Percentiles rank a stretch among this genome's conserved stretches.
Evolutionary conservation across 2,329 filamentous ascomycete genomes (phyloP).

Genomic region (Tolypocladium tropicale): DNA sequence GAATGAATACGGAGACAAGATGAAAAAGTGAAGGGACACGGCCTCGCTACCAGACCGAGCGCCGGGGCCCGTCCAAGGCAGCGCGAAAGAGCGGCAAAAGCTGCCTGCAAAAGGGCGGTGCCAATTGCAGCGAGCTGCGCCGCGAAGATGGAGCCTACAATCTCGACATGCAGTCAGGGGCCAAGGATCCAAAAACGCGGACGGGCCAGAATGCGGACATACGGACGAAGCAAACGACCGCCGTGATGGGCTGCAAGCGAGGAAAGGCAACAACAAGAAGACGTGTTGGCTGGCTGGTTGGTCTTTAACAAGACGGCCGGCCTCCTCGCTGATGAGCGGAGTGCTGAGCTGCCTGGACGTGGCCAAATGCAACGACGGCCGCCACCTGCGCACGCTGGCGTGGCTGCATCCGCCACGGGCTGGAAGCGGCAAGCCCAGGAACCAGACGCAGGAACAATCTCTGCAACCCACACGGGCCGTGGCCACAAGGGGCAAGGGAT

Average conservation of each 20-base stretch:
- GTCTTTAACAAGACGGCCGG: no score
- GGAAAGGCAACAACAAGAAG: not conserved
- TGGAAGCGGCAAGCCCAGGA: constrained; percentile 4
- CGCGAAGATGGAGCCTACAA: not conserved
- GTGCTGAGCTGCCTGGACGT: not conserved
- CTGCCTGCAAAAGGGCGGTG: not conserved
- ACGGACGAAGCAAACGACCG: not conserved
- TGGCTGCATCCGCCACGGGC: not conserved
- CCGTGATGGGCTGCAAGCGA: not conserved
- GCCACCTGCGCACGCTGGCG: not conserved
- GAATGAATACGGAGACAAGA: not conserved
- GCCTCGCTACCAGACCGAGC: not conserved
- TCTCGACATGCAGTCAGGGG: not conserved
- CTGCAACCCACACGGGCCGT: constrained; percentile 8
- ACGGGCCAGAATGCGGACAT: not conserved
- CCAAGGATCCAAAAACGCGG: not conserved
- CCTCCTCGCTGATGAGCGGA: not conserved
- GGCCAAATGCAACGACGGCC: not conserved
- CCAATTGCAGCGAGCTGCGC: not conserved
- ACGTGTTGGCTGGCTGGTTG: not conserved
- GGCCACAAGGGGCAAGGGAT: constrained; percentile 7
- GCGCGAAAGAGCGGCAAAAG: not conserved
- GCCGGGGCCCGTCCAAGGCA: not conserved
- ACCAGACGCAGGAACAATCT: constrained; percentile 16
- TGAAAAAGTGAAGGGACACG: not conserved